These are phyloP conservation scores for Lecanoromycetidae sp. DNA, from an alignment of 2,329 filamentous ascomycete species.

Conservation along the genomic window DNA sequence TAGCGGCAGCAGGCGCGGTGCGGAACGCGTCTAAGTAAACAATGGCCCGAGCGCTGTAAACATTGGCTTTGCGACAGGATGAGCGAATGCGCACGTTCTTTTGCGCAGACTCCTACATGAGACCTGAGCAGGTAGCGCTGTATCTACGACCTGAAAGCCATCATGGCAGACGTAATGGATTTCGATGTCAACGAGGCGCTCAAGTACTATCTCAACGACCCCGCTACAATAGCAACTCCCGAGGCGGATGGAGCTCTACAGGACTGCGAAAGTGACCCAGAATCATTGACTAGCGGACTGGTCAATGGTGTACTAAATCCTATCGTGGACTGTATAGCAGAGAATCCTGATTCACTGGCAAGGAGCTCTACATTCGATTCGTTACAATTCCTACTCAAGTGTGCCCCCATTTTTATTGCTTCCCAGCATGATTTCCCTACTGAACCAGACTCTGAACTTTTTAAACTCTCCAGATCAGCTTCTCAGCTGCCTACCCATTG, in stretches of 20 bases:
- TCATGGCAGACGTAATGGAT: constrained; percentile 53
- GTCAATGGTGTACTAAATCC: constrained; percentile 81
- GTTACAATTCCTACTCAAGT: constrained; percentile 93
- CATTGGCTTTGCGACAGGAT: neutral
- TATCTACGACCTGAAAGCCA: constrained; percentile 22
- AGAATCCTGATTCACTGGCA: constrained; percentile 78
- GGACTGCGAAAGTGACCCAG: constrained; percentile 87
- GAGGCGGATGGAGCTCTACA: constrained; percentile 74
- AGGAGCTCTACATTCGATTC: constrained; percentile 76
- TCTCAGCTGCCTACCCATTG: constrained; percentile 66
- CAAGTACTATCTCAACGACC: constrained; percentile 94
- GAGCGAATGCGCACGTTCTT: neutral
- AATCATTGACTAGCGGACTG: constrained; percentile 63
- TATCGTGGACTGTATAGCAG: constrained; percentile 83
- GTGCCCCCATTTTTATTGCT: constrained; percentile 47
- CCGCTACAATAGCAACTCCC: constrained; percentile 65
- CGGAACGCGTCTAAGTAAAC: constrained; percentile 16
- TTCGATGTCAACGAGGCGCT: constrained; percentile 97
- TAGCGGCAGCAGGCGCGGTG: constrained; percentile 3
- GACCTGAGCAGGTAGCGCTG: neutral
- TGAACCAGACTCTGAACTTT: constrained; percentile 50
- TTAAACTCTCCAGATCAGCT: constrained; percentile 61
- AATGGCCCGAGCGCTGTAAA: constrained; percentile 15
- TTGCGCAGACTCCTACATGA: neutral
- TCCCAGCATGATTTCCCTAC: constrained; percentile 24